A percentile compares a stretch with the other conserved stretches of the same genome.
phyloP scores from a whole-genome alignment of 805 yeast species.

The Lachancea meyersii region DNA sequence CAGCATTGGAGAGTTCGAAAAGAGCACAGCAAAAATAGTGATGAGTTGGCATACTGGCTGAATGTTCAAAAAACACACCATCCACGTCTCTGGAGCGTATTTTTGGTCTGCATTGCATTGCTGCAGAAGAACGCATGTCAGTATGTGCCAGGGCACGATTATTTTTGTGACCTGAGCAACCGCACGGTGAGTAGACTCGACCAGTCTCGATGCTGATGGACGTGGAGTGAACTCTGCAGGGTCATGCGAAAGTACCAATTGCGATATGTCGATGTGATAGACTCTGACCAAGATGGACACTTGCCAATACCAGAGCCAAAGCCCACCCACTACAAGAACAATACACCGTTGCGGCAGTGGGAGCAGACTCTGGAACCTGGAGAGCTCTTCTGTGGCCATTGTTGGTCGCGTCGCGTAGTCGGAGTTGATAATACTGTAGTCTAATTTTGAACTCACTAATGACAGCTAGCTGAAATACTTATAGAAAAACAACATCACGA shows the following conservation, averaged over 20 bases:
- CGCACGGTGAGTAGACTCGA: slow-evolving; percentile 27
- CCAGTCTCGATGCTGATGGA: slow-evolving; percentile 37
- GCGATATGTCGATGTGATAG: slow-evolving; percentile 37
- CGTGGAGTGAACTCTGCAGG: slow-evolving; percentile 20
- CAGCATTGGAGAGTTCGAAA: slow-evolving; percentile 9
- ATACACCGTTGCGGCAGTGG: slow-evolving; percentile 51
- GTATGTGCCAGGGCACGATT: slow-evolving; percentile 21
- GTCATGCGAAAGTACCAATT: slow-evolving; percentile 18
- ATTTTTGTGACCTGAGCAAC: slow-evolving; percentile 18
- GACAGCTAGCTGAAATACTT: too few species aligned
- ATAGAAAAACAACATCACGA: too few species aligned
- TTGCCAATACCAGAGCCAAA: slow-evolving; percentile 48
- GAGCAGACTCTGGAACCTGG: slow-evolving; percentile 15
- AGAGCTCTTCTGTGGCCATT: not conserved
- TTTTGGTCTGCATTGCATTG: slow-evolving; percentile 26
- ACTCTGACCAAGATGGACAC: slow-evolving; percentile 36
- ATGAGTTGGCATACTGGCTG: slow-evolving; percentile 36
- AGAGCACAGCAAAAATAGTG: slow-evolving; percentile 22
- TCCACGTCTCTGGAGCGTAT: slow-evolving; percentile 19
- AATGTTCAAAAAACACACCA: slow-evolving; percentile 30
- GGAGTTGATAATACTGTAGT: not conserved
- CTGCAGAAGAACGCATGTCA: slow-evolving; percentile 11
- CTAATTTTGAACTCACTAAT: not conserved
- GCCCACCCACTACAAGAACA: slow-evolving; percentile 43
- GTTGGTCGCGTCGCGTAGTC: not conserved